Evolutionary conservation across 2,329 filamentous ascomycete genomes (phyloP).

Genomic region (Exserohilum turcica): DNA sequence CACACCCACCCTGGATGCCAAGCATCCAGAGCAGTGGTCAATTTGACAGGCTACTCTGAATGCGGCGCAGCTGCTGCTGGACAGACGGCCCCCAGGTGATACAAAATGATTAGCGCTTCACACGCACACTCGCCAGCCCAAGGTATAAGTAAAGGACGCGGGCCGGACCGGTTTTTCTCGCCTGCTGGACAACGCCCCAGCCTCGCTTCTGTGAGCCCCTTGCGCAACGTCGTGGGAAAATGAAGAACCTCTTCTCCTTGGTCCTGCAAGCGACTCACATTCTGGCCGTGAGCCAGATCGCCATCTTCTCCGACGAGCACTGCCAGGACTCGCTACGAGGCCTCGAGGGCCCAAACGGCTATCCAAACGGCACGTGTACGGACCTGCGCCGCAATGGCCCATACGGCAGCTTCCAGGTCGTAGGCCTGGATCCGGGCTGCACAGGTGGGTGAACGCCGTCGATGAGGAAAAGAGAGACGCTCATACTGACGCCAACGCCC

Average conservation of each 20-base stretch:
- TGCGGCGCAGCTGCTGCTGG: constrained; percentile 1
- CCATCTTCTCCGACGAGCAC: constrained; percentile 16
- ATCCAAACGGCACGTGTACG: constrained; percentile 24
- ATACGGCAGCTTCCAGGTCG: constrained; percentile 31
- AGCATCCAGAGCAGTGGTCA: background rate
- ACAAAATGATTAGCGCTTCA: background rate
- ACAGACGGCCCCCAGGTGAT: background rate
- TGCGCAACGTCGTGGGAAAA: background rate
- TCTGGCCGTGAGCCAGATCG: constrained; percentile 11
- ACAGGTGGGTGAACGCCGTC: constrained; percentile 16
- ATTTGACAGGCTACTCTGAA: background rate
- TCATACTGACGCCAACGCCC: background rate
- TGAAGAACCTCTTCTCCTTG: background rate
- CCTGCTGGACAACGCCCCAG: background rate
- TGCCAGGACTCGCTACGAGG: constrained; percentile 16
- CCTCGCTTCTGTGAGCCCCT: background rate
- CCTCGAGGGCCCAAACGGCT: constrained; percentile 22
- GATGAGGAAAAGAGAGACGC: background rate
- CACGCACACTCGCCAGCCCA: background rate
- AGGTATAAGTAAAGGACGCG: constrained; percentile 10
- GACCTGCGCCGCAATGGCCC: constrained; percentile 16
- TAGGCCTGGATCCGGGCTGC: constrained; percentile 33
- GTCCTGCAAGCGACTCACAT: background rate
- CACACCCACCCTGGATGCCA: constrained; percentile 1
- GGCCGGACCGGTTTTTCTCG: constrained; percentile 1